Base-by-base conservation (phyloP, 2,329 filamentous ascomycete genomes). In the Fusarium sp. region DNA sequence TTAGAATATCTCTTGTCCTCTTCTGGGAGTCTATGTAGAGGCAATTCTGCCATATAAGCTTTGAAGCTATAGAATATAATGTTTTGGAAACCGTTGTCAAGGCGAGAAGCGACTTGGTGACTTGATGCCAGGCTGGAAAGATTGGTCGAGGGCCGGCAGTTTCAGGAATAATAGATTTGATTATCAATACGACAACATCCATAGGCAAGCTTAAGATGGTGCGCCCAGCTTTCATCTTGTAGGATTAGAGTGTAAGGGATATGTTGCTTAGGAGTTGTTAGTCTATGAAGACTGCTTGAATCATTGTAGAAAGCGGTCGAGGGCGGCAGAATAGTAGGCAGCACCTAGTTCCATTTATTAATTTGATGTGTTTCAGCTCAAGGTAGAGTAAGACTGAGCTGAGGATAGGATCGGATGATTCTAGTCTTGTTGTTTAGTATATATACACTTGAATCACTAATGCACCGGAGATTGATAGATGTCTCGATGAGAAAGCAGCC, bases 121-220 rank as follows among this genome's bases (percentile, higher is more conserved):
- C 15, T 1, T 8, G 2, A 13, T 66, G 15, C 1, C 22, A 41
- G 8, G 66, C 26, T 2, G 55, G 38, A 1, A 68, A 26, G 15
- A 69, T 65, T 1, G 39, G 42, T 0, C 8, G 28, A 2, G 24
- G 6, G 0, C 8, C 8, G 4, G 13, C 11, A 5, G 44, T 15
- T 1, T 25, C 13, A 9, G 49, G 28, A 2, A 48, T 22, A 0
- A 69, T 6, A 2, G 41, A 25, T 19, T 66, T 58, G 3, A 68
- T 8, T 3, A 69, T 49, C 7, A 58, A 24, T 2, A 69, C 2
- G 1, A 69, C 12, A 7, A 69, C 3, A 13, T 69, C 67, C 2
- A 29, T 4, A 3, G 64, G 59, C 11, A 58, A 22, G 7, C 7
- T 31, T 10, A n/a, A n/a, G n/a, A n/a, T n/a, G n/a, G n/a, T n/a